A percentile compares a stretch with the other conserved stretches of the same genome.
These are phyloP conservation scores for Hura crepitans DNA, from an alignment of 441 rosid genomes.

Conservation along the genomic window DNA sequence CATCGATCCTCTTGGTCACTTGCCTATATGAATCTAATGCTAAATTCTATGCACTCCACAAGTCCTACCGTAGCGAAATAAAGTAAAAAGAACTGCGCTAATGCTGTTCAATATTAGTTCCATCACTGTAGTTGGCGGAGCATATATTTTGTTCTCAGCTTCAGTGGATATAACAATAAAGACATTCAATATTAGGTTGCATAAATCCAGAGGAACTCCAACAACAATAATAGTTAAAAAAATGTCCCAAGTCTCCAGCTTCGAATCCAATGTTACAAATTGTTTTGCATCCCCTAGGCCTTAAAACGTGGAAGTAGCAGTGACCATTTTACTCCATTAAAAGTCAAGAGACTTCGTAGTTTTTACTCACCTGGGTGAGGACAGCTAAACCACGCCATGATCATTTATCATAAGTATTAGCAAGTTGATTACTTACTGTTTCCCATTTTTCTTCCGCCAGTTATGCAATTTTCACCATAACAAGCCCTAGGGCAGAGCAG, in stretches of 20 bases:
- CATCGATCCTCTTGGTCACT: conserved; percentile 12
- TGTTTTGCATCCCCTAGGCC: background rate
- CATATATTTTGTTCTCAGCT: background rate
- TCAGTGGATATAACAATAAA: background rate
- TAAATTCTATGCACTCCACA: conserved; percentile 1
- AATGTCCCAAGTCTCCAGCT: background rate
- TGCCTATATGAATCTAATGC: conserved; percentile 24
- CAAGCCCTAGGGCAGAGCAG: background rate
- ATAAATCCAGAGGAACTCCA: background rate
- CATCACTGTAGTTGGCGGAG: background rate
- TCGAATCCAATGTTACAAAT: background rate
- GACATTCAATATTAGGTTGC: background rate
- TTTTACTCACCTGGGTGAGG: too few species aligned
- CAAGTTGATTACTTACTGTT: background rate
- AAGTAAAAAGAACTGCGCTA: background rate
- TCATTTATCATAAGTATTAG: background rate
- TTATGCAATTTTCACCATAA: background rate
- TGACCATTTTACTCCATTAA: too few species aligned
- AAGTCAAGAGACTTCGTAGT: too few species aligned
- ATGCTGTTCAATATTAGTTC: background rate
- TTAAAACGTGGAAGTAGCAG: background rate
- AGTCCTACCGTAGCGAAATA: background rate
- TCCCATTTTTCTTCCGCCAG: background rate
- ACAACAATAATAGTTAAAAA: background rate
- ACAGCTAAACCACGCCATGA: too few species aligned